Base-by-base conservation (phyloP, 2,329 filamentous ascomycete species). In the Cadophora luteo-olivacea region DNA sequence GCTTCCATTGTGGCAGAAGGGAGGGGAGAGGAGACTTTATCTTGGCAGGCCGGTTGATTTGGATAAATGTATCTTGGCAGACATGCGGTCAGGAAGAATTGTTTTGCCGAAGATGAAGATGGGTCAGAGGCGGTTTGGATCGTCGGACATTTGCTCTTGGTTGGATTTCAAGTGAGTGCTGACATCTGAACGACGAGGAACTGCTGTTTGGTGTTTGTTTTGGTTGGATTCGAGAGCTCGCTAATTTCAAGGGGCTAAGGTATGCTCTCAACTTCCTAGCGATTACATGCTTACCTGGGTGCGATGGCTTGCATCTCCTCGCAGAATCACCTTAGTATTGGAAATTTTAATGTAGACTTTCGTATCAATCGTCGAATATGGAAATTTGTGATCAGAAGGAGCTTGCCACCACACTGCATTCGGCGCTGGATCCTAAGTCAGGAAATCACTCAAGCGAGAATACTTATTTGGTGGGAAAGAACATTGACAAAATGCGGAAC, bases 41-140 rank as follows among this genome's bases (percentile, higher is more conserved):
- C 57, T 25, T 41, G 57, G 57, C 36, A 7, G 36, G 22, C 36
- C 29, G 57, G 57, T 11, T 41, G 41, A 60, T 41, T 25, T 12
- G 57, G 57, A 25, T 60, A 41, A 60, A 60, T 60, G 57, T 24
- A 45, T 25, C 33, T 12, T 32, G 36, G n/a, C 22, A 22, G 57
- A 22, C 12, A 25, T 16, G 57, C 36, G 36, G 57, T 25, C 33
- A 41, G 57, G 57, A 60, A 60, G 57, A 60, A 60, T 38, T 60
- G 57, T 60, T 60, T 41, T 60, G 57, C 57, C 57, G 57, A 60
- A 22, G 22, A 41, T 60, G 57, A 45, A 9, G 22, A 58, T 58
- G 41, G 41, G 3, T 45, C n/a, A 41, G 57, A 45, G 19, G 22
- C 55, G 33, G 4, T 41, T 41, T 41, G 57, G 33, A 60, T 45